Conservation (phyloP, 2,329 filamentous ascomycete species). For the Colletotrichum cereale region DNA sequence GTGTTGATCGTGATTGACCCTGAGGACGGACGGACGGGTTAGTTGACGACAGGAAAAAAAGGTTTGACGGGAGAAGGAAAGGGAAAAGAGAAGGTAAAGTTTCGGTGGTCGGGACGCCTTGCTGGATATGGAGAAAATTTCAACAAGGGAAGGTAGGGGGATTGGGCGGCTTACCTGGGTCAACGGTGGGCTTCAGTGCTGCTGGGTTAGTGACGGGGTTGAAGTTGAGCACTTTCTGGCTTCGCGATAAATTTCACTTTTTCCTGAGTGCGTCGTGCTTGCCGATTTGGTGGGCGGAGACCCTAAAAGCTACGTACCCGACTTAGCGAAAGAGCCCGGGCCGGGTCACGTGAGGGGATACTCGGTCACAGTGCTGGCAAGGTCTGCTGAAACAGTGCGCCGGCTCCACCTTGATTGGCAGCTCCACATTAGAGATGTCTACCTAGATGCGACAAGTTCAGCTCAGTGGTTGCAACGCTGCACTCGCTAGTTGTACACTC, state of each 20-base stretch:
- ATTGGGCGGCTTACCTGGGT: slow-evolving; percentile 50
- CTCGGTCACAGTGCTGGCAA: slow-evolving; percentile 4
- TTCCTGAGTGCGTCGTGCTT: slow-evolving; percentile 49
- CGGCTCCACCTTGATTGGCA: neutral
- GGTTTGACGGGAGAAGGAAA: slow-evolving; percentile 10
- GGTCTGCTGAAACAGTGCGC: neutral
- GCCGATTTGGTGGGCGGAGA: slow-evolving; percentile 55
- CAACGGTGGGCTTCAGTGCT: slow-evolving; percentile 52
- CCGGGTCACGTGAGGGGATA: slow-evolving; percentile 17
- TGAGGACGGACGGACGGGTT: slow-evolving; percentile 31
- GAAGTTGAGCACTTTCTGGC: slow-evolving; percentile 49
- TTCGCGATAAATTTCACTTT: slow-evolving; percentile 56
- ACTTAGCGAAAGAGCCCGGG: slow-evolving; percentile 45
- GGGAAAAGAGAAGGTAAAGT: neutral
- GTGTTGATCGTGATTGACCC: slow-evolving; percentile 53
- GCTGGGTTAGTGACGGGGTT: slow-evolving; percentile 45
- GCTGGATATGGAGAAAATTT: slow-evolving; percentile 22
- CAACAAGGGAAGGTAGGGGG: slow-evolving; percentile 17
- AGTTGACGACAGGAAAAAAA: slow-evolving; percentile 36
- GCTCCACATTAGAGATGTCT: neutral
- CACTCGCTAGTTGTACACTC: neutral
- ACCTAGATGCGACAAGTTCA: neutral
- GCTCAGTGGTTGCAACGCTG: neutral
- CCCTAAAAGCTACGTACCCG: slow-evolving; percentile 51
- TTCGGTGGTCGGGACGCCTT: slow-evolving; percentile 27